Conservation (phyloP, 805 yeast genomes). For the Starmerella apicola region DNA sequence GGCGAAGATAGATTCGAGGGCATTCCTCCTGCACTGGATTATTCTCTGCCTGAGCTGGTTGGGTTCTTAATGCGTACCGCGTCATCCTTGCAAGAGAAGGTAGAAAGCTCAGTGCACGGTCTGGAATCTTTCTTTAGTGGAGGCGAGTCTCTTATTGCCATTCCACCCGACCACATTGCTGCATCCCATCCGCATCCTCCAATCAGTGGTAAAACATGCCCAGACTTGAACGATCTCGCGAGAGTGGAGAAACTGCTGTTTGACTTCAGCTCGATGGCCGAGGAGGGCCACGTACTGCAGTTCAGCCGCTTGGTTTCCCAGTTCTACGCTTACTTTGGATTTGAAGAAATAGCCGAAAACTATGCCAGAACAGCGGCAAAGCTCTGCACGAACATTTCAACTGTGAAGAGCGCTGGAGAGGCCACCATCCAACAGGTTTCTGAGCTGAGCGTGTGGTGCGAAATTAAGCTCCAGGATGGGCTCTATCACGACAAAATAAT, state of each 20-base stretch:
- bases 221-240: not conserved
- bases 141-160: not conserved
- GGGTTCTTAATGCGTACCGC: not conserved
- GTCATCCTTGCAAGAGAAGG: not conserved
- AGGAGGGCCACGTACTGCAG: not conserved
- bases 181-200: too few relatives aligned
- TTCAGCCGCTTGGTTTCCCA: not conserved
- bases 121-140: not conserved
- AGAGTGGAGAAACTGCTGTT: not conserved
- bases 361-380: not conserved
- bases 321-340: not conserved
- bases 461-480: not conserved
- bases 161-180: too few relatives aligned
- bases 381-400: not conserved
- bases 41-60: not conserved
- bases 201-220: too few relatives aligned
- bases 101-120: not conserved
- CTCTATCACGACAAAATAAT: not conserved
- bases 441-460: not conserved
- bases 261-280: not conserved
- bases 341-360: not conserved
- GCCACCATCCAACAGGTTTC: not conserved
- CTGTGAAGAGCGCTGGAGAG: not conserved
- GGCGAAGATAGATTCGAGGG: not conserved
- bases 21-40: not conserved